Conservation (phyloP, 2,329 filamentous ascomycete species). For the Chrysosporium queenslandicum region DNA sequence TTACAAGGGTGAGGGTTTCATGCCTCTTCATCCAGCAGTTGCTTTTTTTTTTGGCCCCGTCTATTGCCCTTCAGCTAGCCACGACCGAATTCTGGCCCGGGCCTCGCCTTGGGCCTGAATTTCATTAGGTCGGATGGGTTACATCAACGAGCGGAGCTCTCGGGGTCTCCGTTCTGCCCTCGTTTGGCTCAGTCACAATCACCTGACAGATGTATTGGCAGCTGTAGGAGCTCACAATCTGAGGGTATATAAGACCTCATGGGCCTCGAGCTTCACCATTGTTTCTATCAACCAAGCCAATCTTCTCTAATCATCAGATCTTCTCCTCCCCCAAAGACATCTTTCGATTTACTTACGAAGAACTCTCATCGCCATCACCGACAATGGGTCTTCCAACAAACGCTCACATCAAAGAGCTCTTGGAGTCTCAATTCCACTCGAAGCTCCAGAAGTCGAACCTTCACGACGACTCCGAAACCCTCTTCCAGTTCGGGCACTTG, state of each 20-base stretch:
- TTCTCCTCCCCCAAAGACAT: neutral
- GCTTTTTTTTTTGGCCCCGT: neutral
- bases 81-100: neutral
- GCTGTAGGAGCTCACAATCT: neutral
- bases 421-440: constrained; percentile 11
- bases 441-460: constrained; percentile 7
- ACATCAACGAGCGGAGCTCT: constrained; percentile 3
- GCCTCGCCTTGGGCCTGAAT: neutral
- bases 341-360: neutral
- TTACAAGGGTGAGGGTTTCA: neutral
- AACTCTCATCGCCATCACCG: neutral
- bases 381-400: constrained; percentile 12
- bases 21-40: neutral
- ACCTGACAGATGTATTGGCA: neutral
- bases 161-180: neutral
- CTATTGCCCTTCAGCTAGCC: constrained; percentile 5
- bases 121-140: constrained; percentile 2
- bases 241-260: neutral
- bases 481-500: constrained; percentile 12
- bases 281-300: too few relatives aligned
- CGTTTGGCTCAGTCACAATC: neutral
- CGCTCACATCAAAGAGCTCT: constrained; percentile 11
- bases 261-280: neutral
- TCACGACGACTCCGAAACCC: constrained; percentile 6
- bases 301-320: neutral